phyloP scores from a whole-genome alignment of 768 basidiomycete species.

The Kwoniella sp. region DNA sequence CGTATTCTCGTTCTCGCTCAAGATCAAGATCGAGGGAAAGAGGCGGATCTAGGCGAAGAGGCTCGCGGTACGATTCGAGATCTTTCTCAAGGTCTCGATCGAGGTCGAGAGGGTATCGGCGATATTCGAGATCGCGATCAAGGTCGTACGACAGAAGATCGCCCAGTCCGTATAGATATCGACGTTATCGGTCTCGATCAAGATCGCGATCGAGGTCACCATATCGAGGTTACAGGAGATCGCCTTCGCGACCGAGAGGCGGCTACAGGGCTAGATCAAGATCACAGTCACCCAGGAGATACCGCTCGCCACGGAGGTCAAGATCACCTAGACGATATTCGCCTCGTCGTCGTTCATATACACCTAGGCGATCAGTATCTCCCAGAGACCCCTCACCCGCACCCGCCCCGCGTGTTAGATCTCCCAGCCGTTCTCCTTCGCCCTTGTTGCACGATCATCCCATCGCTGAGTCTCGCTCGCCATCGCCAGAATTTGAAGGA shows the following conservation, averaged over 20 bases:
- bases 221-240: slow-evolving; percentile 4
- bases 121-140: slow-evolving; percentile 7
- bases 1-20: slow-evolving; percentile 9
- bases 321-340: slow-evolving; percentile 1
- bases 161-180: slow-evolving; percentile 23
- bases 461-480: slow-evolving; percentile 30
- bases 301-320: background rate
- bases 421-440: slow-evolving; percentile 28
- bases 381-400: slow-evolving; percentile 9
- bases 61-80: slow-evolving; percentile 3
- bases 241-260: slow-evolving; percentile 1
- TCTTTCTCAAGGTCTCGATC: slow-evolving; percentile 13
- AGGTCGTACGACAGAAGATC: slow-evolving; percentile 20
- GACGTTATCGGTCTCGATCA: slow-evolving; percentile 19
- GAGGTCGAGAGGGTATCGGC: slow-evolving; percentile 16
- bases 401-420: slow-evolving; percentile 10
- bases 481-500: slow-evolving; percentile 30
- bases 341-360: slow-evolving; percentile 1
- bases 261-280: slow-evolving; percentile 1
- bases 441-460: slow-evolving; percentile 25
- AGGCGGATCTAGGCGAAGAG: slow-evolving; percentile 7
- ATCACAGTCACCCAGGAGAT: slow-evolving; percentile 11
- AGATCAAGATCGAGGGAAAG: slow-evolving; percentile 10
- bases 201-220: slow-evolving; percentile 22
- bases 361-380: background rate